Evolutionary conservation across 768 basidiomycete genomes (phyloP), one percentile per base, ranked within the genome.

Genomic region (Auricularia cornea): DNA sequence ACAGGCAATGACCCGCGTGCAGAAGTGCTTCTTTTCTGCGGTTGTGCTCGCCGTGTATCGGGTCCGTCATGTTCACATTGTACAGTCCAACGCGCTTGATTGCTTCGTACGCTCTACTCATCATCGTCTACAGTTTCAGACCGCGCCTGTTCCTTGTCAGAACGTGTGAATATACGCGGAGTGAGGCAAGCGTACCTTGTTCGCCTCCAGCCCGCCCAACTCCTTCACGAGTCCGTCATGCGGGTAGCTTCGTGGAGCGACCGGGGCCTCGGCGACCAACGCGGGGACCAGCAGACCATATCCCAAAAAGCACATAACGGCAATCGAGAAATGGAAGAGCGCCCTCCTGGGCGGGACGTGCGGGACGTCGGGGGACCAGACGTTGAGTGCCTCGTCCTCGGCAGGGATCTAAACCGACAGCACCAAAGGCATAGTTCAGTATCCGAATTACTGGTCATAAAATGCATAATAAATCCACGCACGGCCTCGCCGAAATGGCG

Each of bases 361-460:
- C 44, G 91, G 82, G 31, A 84, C 77, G 69, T 94, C 92, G 26
- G 90, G 90, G 29, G 90, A 90, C 90, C 90, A 93, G 88, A 94
- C 90, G 40, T 88, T 90, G 62, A 88, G 74, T 28, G 89, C 77
- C 69, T 94, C 92, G 60, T 92, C 90, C 70, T 84, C 80, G 73
- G 92, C 90, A 64, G 90, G 91, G 33, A 92, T 74, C 92, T 94
- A 69, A 26, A 61, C 44, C 28, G 54, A 32, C 41, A 41, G 52
- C 29, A 33, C 33, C 65, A 44, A 62, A 59, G 62, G 69, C 56
- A n/a, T n/a, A n/a, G 44, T 28, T 31, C 70, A 59, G 66, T 65
- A 66, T 63, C 60, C 65, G 20, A 38, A 11, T 67, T 29, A 40
- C 59, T 48, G 11, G n/a, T n/a, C n/a, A n/a, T n/a, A n/a, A n/a